Evolutionary conservation across 169 alveolate species (phyloP).

Genomic region (Theileria orientalis): DNA sequence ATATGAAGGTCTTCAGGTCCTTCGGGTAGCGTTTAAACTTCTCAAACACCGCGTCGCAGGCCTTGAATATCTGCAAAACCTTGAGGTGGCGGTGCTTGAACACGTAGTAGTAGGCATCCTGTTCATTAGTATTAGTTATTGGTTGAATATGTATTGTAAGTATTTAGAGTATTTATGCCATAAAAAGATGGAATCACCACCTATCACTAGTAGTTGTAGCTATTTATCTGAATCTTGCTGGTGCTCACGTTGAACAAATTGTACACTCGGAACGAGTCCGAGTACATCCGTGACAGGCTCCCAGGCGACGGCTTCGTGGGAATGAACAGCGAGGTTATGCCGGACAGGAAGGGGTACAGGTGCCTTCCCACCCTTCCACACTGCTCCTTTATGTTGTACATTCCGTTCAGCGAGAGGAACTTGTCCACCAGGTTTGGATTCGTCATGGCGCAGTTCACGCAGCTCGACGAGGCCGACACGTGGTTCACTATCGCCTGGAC

Average conservation of each 20-base stretch:
- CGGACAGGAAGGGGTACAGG: conserved; percentile 33
- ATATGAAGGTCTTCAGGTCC: conserved; percentile 47
- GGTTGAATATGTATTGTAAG: no score
- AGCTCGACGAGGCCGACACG: neutral
- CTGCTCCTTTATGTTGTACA: conserved; percentile 51
- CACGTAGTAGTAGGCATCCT: conserved; percentile 37
- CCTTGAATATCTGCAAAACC: conserved; percentile 44
- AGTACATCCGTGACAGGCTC: neutral
- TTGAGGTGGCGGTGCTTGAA: conserved; percentile 36
- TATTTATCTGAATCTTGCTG: no score
- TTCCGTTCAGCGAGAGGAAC: conserved; percentile 61
- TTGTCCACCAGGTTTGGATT: conserved; percentile 52
- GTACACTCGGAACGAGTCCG: neutral
- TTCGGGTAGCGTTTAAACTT: conserved; percentile 30
- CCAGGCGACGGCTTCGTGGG: conserved; percentile 12
- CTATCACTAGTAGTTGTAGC: neutral
- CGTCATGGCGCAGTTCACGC: conserved; percentile 17
- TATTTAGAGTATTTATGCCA: no score
- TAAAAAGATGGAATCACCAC: no score
- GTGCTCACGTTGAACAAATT: conserved; percentile 13
- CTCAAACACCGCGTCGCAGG: conserved; percentile 39
- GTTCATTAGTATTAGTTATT: no score
- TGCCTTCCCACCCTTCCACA: conserved; percentile 18
- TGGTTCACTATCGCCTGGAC: conserved; percentile 42
- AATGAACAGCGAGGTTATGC: conserved; percentile 15